A percentile compares a stretch with the other conserved stretches of the same genome.
phyloP scores from a whole-genome alignment of 108 stramenopile species.

The Nannochloropsis salina region DNA sequence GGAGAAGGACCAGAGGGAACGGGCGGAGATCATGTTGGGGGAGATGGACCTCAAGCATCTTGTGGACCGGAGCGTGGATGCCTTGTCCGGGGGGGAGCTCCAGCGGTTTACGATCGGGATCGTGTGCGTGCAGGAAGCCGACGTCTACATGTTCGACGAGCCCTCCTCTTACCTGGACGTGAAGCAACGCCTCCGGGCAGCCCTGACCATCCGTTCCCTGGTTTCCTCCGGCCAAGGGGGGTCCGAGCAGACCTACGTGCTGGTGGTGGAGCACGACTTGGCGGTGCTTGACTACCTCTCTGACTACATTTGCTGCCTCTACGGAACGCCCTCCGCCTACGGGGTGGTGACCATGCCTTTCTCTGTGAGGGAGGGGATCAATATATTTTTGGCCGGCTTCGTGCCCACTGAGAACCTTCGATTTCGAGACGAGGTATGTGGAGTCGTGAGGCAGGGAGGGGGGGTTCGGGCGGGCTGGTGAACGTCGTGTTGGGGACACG shows the following conservation, averaged over 20 bases:
- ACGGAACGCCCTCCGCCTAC: constrained; percentile 84
- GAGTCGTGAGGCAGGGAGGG: too few relatives aligned
- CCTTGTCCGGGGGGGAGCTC: constrained; percentile 92
- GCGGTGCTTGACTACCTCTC: constrained; percentile 97
- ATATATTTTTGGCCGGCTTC: constrained; percentile 96
- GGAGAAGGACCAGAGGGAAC: constrained; percentile 66
- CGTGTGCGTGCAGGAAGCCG: constrained; percentile 76
- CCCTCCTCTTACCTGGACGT: constrained; percentile 97
- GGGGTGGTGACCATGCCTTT: constrained; percentile 99
- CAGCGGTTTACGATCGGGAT: constrained; percentile 96
- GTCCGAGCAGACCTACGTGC: constrained; percentile 63
- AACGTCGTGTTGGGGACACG: too few relatives aligned
- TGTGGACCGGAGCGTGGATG: constrained; percentile 80
- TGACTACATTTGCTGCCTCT: constrained; percentile 96
- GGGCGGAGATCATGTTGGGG: constrained; percentile 58
- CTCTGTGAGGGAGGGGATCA: constrained; percentile 94
- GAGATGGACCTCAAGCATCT: constrained; percentile 83
- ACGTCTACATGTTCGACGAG: constrained; percentile 99
- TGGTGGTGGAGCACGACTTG: constrained; percentile 99
- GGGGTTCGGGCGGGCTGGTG: too few relatives aligned
- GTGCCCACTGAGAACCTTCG: constrained; percentile 97
- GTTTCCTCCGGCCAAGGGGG: constrained; percentile 57
- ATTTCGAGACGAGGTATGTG: constrained; percentile 77
- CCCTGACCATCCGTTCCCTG: constrained; percentile 85
- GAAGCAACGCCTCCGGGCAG: constrained; percentile 93